Evolutionary conservation across 176 grass and related monocot species (phyloP).

Genomic region (Bolboschoenus planiculmis): DNA sequence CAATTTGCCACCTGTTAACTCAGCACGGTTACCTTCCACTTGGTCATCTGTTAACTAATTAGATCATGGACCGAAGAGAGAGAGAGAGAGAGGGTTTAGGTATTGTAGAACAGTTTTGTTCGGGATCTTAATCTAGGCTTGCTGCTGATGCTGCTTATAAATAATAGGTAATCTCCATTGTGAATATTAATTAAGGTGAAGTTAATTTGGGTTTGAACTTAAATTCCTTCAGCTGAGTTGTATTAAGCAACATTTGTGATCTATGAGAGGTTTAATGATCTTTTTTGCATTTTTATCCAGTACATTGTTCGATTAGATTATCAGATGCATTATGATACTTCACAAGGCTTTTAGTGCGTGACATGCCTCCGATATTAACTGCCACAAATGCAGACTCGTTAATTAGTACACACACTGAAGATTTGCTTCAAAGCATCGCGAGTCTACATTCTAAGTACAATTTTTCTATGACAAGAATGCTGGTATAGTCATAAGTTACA

Average conservation of each 20-base stretch:
- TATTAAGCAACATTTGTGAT: neutral
- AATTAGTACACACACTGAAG: neutral
- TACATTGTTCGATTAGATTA: neutral
- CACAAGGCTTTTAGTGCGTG: conserved; percentile 32
- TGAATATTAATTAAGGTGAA: neutral
- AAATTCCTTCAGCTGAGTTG: neutral
- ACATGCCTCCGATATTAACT: neutral
- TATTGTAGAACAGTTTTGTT: neutral
- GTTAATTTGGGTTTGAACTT: neutral
- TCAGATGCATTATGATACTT: too few relatives aligned
- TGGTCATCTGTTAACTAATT: conserved; percentile 38
- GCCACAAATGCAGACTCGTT: too few relatives aligned
- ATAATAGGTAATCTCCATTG: neutral
- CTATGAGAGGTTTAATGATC: neutral
- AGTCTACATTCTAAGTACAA: neutral
- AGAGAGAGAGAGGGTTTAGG: neutral
- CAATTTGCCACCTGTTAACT: conserved; percentile 40
- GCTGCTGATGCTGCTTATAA: conserved; percentile 18
- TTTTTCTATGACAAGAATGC: too few relatives aligned
- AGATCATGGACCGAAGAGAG: neutral
- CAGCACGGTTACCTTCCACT: conserved; percentile 57
- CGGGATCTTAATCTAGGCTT: neutral
- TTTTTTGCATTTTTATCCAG: neutral
- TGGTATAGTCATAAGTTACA: too few relatives aligned
- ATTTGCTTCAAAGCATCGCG: neutral